These are phyloP conservation scores for Chrysoporthe austroafricana DNA, from an alignment of 2,329 filamentous ascomycete species.

Conservation along the genomic window DNA sequence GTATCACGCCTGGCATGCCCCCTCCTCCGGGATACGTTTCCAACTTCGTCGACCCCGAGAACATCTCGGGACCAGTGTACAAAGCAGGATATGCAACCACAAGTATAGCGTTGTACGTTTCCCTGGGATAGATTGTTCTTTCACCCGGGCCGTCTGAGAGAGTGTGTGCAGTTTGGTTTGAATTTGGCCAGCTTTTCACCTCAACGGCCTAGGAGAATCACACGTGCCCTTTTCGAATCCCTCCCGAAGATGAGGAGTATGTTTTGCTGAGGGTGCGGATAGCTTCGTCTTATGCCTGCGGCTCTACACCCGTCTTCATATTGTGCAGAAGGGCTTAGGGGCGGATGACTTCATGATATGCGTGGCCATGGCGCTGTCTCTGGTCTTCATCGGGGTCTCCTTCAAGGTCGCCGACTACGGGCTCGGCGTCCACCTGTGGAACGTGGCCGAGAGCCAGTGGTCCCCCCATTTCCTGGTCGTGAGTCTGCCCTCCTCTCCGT, in stretches of 20 bases:
- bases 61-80: not conserved
- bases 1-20: not conserved
- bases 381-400: not conserved
- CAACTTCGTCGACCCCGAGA: not conserved
- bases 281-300: constrained; percentile 5
- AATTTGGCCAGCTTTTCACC: not conserved
- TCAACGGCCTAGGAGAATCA: not conserved
- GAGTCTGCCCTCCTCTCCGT: not conserved
- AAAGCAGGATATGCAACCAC: not conserved
- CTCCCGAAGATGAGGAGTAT: not conserved
- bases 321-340: not conserved
- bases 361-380: not conserved
- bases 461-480: not conserved
- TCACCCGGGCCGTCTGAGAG: not conserved
- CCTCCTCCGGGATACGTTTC: not conserved
- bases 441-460: not conserved
- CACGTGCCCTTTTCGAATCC: not conserved
- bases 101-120: constrained; percentile 2
- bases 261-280: not conserved
- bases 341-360: constrained; percentile 1
- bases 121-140: not conserved
- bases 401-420: not conserved
- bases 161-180: not conserved
- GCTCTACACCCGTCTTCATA: not conserved
- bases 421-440: not conserved